A percentile compares a stretch with the other conserved stretches of the same genome.
These are phyloP conservation scores for Astrothelium macrocarpum DNA, from an alignment of 495 filamentous ascomycete species.

Conservation along the genomic window DNA sequence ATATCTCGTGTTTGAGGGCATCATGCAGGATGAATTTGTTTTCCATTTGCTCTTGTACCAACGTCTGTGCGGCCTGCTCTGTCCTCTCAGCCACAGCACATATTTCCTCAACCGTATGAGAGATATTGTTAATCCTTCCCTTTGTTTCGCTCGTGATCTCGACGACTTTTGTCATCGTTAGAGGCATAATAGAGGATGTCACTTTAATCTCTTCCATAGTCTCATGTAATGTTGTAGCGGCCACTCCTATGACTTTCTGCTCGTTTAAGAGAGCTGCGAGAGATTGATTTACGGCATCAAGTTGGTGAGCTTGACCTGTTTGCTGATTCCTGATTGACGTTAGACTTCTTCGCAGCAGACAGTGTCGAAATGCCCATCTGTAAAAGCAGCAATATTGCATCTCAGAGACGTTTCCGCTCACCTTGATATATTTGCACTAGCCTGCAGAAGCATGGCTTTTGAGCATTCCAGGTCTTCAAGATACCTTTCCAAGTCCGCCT, in stretches of 20 bases:
- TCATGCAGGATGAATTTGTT: background rate
- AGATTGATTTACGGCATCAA: background rate
- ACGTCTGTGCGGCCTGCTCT: background rate
- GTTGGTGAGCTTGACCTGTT: background rate
- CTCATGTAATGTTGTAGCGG: background rate
- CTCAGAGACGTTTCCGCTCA: background rate
- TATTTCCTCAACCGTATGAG: background rate
- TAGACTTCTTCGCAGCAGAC: background rate
- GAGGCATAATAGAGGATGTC: background rate
- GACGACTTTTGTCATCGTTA: background rate
- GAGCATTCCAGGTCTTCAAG: background rate
- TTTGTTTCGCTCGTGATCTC: background rate
- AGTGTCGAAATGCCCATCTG: background rate
- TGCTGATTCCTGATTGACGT: background rate
- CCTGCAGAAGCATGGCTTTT: background rate
- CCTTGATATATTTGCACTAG: background rate
- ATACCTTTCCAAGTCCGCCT: background rate
- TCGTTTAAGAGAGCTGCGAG: background rate
- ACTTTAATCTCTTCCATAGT: background rate
- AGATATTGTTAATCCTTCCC: background rate
- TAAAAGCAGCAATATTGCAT: background rate
- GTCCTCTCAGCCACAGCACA: background rate
- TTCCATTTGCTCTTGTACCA: background rate
- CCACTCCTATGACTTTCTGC: background rate
- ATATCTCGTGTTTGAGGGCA: background rate